Evolutionary conservation across 1,139 yeast species (phyloP), one percentile per base, ranked within the genome.

Genomic region (Pichia sp.): DNA sequence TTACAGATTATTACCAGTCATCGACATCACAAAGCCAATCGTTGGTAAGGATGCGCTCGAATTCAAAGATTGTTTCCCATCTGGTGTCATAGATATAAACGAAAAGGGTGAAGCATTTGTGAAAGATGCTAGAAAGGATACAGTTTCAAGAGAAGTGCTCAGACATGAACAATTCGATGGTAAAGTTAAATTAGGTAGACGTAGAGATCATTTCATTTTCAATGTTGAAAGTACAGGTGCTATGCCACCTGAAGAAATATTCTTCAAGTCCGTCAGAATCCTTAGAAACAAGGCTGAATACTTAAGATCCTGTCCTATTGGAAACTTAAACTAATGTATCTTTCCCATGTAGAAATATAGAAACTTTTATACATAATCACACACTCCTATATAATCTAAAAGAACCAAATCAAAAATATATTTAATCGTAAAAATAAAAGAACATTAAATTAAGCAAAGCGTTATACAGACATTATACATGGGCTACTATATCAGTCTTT

Each of bases 141-240:
- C 99, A 2, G 99, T 93, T 38, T 88, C 96, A 9, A 81, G 99
- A 69, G 99, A 93, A 68, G 97, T 91, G 12, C 76, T 93, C 59
- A 83, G 99, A 68, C 96, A 93, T 66, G 85, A 83, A 45, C 96
- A 93, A 65, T 93, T 93, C 60, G 75, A 84, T 45, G 94, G 85
- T 42, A 87, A 88, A 62, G 98, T 93, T 49, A 85, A 85, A 67
- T 76, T 93, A 51, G 99, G 98, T 36, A 81, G 99, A 69, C 77
- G 76, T 60, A 83, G 96, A 67, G 96, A 87, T 66, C 96, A 93
- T 62, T 93, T 93, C 66, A 87, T 93, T 46, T 93, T 89, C 73
- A 89, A 88, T 63, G 88, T 93, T 47, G 99, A 93, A 69, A 83
- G 94, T 50, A 84, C 96, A 4, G 98, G 99, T 35, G 96, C 97